Base-by-base conservation (phyloP, 345 rosid species). In the Draba incana region DNA sequence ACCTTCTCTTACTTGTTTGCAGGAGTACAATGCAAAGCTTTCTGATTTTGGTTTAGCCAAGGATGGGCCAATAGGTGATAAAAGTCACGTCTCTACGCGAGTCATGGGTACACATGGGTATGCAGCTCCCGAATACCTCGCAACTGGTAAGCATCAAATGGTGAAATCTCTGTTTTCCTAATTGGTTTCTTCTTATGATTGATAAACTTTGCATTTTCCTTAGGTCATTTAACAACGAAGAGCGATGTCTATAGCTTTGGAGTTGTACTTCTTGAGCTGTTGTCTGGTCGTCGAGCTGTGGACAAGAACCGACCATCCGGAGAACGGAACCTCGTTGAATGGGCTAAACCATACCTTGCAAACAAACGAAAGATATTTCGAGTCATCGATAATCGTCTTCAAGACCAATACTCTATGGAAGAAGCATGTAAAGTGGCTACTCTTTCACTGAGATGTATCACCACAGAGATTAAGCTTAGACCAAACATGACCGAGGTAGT, bases 221-320 rank as follows among this genome's bases (percentile, higher is more conserved):
- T 80, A 93, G 96, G 97, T 60, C 98, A 93, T 78, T 77, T 90
- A 78, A 88, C 98, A 20, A 90, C 96, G 9, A 90, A 83, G 83
- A 93, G 98, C 57, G 97, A 93, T 33, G 98, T 93, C 30, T 93
- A 88, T 75, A 93, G 98, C 81, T 93, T 88, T 3, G 98, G 97
- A 4, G 98, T 93, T 50, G 97, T 93, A 24, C 84, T 93, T 53
- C 89, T 93, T 3, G 97, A 93, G 88, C 84, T 93, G 76, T 69
- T 93, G 70, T 90, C 92, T 30, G 98, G 97, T 62, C 79, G 97
- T 75, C 85, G 97, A 83, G 90, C 98, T n/a, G 83, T 93, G 88
- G 98, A 90, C 79, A 93, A 88, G 81, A 93, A 87, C 59, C 88
- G 96, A 3, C 97, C 97, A 2, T 87, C 85, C 0, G 94, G 92